phyloP scores from a whole-genome alignment of 2,329 filamentous ascomycete species.

The Calycina marina region DNA sequence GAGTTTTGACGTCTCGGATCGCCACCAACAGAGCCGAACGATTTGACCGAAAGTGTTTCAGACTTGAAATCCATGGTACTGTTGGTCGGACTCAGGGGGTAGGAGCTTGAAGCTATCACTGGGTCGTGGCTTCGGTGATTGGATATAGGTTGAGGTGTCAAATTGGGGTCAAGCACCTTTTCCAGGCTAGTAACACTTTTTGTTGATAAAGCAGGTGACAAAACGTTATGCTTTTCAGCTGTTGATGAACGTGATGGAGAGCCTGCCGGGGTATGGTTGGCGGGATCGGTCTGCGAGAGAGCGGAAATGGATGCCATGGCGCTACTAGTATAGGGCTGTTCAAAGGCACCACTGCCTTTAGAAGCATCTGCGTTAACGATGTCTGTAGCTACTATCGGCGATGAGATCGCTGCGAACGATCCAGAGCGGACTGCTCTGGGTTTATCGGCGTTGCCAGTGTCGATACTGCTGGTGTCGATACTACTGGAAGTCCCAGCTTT shows the following conservation, averaged over 20 bases:
- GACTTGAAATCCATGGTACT: slow-evolving; percentile 27
- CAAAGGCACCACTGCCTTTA: slow-evolving; percentile 37
- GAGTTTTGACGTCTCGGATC: slow-evolving; percentile 22
- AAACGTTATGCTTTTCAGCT: slow-evolving; percentile 25
- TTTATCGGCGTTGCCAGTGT: slow-evolving; percentile 30
- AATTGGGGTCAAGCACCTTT: slow-evolving; percentile 20
- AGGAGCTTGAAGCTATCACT: slow-evolving; percentile 7
- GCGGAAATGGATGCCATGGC: slow-evolving; percentile 56
- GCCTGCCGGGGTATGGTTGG: slow-evolving; percentile 30
- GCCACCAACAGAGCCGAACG: slow-evolving; percentile 25
- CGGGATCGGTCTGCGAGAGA: slow-evolving; percentile 39
- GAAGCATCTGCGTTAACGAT: slow-evolving; percentile 50
- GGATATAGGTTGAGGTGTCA: slow-evolving; percentile 19
- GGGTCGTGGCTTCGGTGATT: slow-evolving; percentile 6
- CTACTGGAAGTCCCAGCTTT: slow-evolving; percentile 32
- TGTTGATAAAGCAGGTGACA: no score
- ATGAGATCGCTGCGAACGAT: slow-evolving; percentile 46
- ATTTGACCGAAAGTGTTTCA: slow-evolving; percentile 27
- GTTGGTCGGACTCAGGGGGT: slow-evolving; percentile 22
- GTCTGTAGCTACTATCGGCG: slow-evolving; percentile 54
- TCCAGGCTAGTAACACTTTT: no score
- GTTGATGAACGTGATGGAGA: slow-evolving; percentile 28
- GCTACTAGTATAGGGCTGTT: slow-evolving; percentile 43
- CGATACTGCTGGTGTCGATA: slow-evolving; percentile 26
- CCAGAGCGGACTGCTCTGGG: slow-evolving; percentile 44